These are phyloP conservation scores for Protomyces inundatus DNA, from an alignment of 1,139 yeast species.

Conservation along the genomic window DNA sequence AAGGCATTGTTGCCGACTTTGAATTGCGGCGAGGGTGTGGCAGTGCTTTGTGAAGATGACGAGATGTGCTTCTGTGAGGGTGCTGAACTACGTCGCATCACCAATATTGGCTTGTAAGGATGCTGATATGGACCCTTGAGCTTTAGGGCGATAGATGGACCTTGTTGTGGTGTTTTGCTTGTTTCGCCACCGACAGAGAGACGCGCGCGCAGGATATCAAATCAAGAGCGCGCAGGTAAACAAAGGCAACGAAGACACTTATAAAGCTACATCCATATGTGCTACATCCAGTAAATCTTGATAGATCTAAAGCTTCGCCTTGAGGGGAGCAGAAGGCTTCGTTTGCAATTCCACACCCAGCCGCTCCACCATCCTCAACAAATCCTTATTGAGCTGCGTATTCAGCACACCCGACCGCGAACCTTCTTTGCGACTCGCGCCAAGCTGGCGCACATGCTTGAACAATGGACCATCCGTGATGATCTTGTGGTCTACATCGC, in stretches of 20 bases:
- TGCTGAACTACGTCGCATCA: constrained; percentile 17
- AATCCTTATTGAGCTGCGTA: neutral
- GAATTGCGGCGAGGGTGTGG: constrained; percentile 14
- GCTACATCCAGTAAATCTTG: too few species aligned
- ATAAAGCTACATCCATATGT: too few species aligned
- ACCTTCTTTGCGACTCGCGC: constrained; percentile 33
- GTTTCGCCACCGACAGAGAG: too few species aligned
- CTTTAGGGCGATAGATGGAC: too few species aligned
- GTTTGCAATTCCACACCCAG: neutral
- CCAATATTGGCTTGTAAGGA: too few species aligned
- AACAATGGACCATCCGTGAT: constrained; percentile 31
- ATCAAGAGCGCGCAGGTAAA: too few species aligned
- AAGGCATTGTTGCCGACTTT: neutral
- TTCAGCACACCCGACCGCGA: neutral
- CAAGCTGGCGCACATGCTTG: constrained; percentile 32
- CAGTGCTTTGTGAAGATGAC: constrained; percentile 2
- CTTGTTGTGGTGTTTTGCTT: too few species aligned
- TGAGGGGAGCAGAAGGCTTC: neutral
- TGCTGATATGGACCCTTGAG: too few species aligned
- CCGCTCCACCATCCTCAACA: neutral
- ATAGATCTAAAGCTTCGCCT: neutral
- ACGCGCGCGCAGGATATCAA: too few species aligned
- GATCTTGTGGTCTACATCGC: constrained; percentile 24
- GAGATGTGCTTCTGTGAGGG: constrained; percentile 6
- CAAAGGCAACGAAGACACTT: too few species aligned